Base-by-base conservation (phyloP, 2,329 filamentous ascomycete species). In the Ophiocordyceps unilateralis region DNA sequence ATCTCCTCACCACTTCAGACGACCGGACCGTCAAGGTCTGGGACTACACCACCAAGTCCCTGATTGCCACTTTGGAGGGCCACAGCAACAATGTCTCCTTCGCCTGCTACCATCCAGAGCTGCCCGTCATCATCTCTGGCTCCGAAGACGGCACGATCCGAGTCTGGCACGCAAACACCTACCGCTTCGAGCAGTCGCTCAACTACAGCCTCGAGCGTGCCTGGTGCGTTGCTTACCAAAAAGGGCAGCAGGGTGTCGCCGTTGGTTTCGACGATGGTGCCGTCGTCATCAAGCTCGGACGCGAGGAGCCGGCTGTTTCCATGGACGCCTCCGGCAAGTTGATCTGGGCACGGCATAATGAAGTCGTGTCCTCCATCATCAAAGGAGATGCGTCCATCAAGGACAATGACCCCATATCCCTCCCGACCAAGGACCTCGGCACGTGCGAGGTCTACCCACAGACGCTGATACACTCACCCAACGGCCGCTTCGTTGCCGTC, bases 81-180 rank as follows among this genome's bases (percentile, higher is more conserved):
- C 91, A 98, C 62, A 93, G 87, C 24, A 94, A 88, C 63, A 98
- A 98, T 56, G 91, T 98, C 40, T 95, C 88, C 3, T 98, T 96
- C 57, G 91, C 91, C 41, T 93, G 88, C 63, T 98, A 96, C 59
- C 91, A 98, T 63, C 91, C 91, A 2, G 89, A 96, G 63, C 69
- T 98, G 41, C 91, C 91, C 2, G 81, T 98, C 50, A 98, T 98
- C 56, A 89, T 98, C 44, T 96, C 91, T 21, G 91, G 91, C 53
- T 96, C 89, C 22, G 91, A 98, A 64, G 91, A 98, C 62, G 89
- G 89, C 50, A 94, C 88, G 1, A 80, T 98, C 58, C 93, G 94
- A 64, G 88, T 98, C 61, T 98, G 91, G 91, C 88, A 98, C 60
- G 88, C 89, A 50, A 95, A 94, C 58, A 98, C 91, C 43, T 96